phyloP scores from a whole-genome alignment of 495 filamentous ascomycete species.

The Neurospora sp. region DNA sequence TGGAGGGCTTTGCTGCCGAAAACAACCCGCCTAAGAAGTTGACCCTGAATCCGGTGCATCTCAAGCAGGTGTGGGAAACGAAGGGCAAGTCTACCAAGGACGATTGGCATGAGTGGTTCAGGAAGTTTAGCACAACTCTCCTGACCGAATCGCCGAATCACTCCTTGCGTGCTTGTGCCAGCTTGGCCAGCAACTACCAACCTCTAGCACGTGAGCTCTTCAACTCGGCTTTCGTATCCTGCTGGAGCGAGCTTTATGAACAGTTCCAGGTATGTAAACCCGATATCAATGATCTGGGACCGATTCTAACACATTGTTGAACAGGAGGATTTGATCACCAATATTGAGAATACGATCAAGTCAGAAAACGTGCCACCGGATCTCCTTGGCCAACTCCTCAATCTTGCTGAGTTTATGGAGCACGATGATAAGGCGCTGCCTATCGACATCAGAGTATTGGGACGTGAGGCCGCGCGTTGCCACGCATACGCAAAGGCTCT shows the following conservation, averaged over 20 bases:
- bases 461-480: slow-evolving; percentile 86
- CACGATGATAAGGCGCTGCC: slow-evolving; percentile 97
- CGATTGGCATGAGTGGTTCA: slow-evolving; percentile 99
- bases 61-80: slow-evolving; percentile 96
- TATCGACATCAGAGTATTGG: slow-evolving; percentile 88
- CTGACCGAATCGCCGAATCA: slow-evolving; percentile 94
- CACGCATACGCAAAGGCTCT: slow-evolving; percentile 97
- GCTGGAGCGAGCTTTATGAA: slow-evolving; percentile 95
- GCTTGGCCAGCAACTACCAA: slow-evolving; percentile 79
- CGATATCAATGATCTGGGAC: no score
- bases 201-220: slow-evolving; percentile 89
- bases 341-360: slow-evolving; percentile 88
- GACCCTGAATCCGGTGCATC: slow-evolving; percentile 90
- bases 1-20: slow-evolving; percentile 71
- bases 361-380: slow-evolving; percentile 91
- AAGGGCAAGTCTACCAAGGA: slow-evolving; percentile 90
- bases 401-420: slow-evolving; percentile 98
- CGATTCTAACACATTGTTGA: no score
- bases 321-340: slow-evolving; percentile 77
- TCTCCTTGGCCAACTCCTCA: slow-evolving; percentile 85
- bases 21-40: slow-evolving; percentile 78
- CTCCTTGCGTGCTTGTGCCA: slow-evolving; percentile 84
- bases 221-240: slow-evolving; percentile 97
- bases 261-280: slow-evolving; percentile 46
- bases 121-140: slow-evolving; percentile 89